These are phyloP conservation scores for Uronychia binucleata DNA, from an alignment of 73 alveolate genomes.

Conservation along the genomic window DNA sequence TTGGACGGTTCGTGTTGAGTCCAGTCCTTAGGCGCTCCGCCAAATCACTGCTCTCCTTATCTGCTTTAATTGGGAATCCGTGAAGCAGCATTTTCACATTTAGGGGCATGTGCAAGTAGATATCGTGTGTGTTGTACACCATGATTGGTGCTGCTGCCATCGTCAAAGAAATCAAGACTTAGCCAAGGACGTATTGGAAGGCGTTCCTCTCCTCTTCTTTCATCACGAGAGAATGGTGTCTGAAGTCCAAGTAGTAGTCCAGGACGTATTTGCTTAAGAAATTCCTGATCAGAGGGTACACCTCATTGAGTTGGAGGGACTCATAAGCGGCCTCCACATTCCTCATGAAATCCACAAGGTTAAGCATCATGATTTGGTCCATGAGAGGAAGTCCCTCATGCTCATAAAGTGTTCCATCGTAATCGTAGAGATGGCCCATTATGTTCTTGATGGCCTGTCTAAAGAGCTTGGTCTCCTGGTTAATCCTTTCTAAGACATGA, in stretches of 20 bases:
- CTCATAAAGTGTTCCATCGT: not conserved
- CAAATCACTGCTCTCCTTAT: not conserved
- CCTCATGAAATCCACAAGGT: not conserved
- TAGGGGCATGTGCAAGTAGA: not conserved
- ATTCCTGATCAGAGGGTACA: not conserved
- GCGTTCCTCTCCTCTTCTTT: not conserved
- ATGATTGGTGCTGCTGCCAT: not conserved
- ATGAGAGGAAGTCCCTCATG: not conserved
- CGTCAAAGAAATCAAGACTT: not conserved
- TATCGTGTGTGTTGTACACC: not conserved
- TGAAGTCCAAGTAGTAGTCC: not conserved
- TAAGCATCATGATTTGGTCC: conserved; percentile 9
- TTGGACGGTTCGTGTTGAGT: not conserved
- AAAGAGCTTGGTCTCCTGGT: conserved; percentile 37
- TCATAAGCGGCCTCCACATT: not conserved
- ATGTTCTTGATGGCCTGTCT: conserved; percentile 30
- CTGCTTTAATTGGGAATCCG: not conserved
- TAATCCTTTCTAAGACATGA: conserved; percentile 9
- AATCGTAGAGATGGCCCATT: conserved; percentile 7
- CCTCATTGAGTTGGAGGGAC: not conserved
- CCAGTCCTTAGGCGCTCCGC: not conserved
- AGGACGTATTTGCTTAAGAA: not conserved
- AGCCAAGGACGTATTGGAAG: not conserved
- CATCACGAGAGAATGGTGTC: not conserved
- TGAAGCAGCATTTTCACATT: not conserved